phyloP scores from a whole-genome alignment of 257 asterid genomes.

The Striga asiatica region DNA sequence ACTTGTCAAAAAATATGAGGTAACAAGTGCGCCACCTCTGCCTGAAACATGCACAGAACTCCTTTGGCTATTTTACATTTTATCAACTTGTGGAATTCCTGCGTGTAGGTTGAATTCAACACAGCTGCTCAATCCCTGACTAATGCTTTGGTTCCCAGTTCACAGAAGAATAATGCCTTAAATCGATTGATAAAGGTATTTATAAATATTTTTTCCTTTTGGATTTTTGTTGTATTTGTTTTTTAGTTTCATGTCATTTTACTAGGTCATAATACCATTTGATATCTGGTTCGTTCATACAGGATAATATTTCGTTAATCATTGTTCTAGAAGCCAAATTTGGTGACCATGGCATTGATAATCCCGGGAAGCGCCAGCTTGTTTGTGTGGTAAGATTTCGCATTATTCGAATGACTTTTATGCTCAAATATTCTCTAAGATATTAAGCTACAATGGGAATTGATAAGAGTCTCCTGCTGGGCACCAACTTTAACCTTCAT shows the following conservation, averaged over 20 bases:
- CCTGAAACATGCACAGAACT: slow-evolving; percentile 14
- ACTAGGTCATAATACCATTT: background rate
- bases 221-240: background rate
- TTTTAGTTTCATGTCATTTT: slow-evolving; percentile 2
- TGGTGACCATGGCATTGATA: slow-evolving; percentile 70
- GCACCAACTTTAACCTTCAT: background rate
- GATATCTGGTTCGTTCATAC: slow-evolving; percentile 16
- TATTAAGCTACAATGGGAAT: background rate
- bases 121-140: slow-evolving; percentile 97
- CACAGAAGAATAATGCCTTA: slow-evolving; percentile 76
- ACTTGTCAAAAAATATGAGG: slow-evolving; percentile 97
- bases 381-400: slow-evolving; percentile 83
- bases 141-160: slow-evolving; percentile 72
- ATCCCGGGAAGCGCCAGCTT: slow-evolving; percentile 83
- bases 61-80: slow-evolving; percentile 3
- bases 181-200: slow-evolving; percentile 80
- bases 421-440: background rate
- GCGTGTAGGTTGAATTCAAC: slow-evolving; percentile 83
- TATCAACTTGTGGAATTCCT: slow-evolving; percentile 4
- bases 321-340: slow-evolving; percentile 90
- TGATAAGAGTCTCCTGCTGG: background rate
- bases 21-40: slow-evolving; percentile 12
- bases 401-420: background rate
- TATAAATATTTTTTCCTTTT: background rate
- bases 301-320: slow-evolving; percentile 90